Evolutionary conservation across 768 basidiomycete genomes (phyloP).

Genomic region (Chiua virens): DNA sequence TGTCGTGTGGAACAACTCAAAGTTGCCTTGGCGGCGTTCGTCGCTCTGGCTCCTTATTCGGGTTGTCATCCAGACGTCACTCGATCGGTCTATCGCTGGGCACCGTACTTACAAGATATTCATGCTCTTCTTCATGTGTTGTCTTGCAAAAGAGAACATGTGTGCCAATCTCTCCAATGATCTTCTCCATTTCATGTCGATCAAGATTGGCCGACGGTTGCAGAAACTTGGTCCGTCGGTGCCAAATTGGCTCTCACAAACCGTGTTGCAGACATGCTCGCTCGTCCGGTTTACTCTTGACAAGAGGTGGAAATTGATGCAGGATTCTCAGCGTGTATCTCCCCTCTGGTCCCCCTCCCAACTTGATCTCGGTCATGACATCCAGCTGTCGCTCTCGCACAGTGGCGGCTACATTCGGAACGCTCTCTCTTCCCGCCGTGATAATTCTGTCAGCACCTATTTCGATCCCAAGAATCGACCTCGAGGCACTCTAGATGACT

Average conservation of each 20-base stretch:
- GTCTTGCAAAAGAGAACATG: conserved; percentile 8
- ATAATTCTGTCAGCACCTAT: background rate
- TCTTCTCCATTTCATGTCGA: conserved; percentile 35
- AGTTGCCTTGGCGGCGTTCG: conserved; percentile 49
- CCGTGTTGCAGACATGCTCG: conserved; percentile 7
- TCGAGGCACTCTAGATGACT: conserved; percentile 17
- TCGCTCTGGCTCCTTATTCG: conserved; percentile 51
- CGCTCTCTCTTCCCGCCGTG: conserved; percentile 6
- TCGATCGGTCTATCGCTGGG: conserved; percentile 16
- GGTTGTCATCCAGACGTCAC: conserved; percentile 43
- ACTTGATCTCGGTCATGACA: conserved; percentile 32
- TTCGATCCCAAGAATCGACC: conserved; percentile 6
- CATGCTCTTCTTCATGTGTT: conserved; percentile 31
- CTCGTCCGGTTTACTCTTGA: conserved; percentile 25
- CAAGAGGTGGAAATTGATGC: conserved; percentile 37
- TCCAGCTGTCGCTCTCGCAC: conserved; percentile 31
- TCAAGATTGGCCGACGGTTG: conserved; percentile 39
- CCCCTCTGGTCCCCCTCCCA: conserved; percentile 30
- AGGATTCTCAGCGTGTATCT: conserved; percentile 23
- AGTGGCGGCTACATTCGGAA: conserved; percentile 31
- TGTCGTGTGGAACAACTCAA: conserved; percentile 40
- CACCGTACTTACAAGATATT: conserved; percentile 32
- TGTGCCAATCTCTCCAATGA: conserved; percentile 26
- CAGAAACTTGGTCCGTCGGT: conserved; percentile 33
- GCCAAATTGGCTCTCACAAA: conserved; percentile 15